Conservation (phyloP, 2,329 filamentous ascomycete species). For the Diaporthe velutina region DNA sequence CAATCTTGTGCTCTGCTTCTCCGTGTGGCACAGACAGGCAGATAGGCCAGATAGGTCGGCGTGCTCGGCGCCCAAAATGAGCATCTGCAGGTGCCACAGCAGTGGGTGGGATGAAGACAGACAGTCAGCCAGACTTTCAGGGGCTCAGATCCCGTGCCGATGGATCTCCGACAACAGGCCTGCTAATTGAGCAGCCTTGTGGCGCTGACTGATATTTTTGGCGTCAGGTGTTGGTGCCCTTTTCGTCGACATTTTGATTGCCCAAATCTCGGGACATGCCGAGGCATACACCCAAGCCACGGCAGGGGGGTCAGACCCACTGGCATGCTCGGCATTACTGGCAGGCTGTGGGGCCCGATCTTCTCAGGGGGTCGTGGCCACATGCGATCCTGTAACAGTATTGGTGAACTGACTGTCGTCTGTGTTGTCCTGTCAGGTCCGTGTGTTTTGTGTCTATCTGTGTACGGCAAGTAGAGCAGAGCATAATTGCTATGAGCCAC, state of each 20-base stretch:
- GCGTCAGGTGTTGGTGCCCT: constrained; percentile 20
- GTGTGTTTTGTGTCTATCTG: neutral
- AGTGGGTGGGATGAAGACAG: too few relatives aligned
- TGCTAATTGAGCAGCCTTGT: constrained; percentile 4
- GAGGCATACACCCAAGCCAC: constrained; percentile 14
- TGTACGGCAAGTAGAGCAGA: neutral
- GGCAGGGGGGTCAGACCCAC: constrained; percentile 2
- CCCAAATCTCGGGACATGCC: constrained; percentile 29
- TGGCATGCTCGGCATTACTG: neutral
- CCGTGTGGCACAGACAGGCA: neutral
- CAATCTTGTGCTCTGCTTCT: neutral
- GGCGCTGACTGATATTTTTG: constrained; percentile 26
- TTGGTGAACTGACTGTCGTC: neutral
- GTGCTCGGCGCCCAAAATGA: neutral
- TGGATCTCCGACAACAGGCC: neutral
- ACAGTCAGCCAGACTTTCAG: neutral
- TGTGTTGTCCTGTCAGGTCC: neutral
- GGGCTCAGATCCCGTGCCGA: neutral
- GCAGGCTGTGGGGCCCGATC: constrained; percentile 12
- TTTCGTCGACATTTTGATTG: constrained; percentile 26
- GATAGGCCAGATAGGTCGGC: neutral
- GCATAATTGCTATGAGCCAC: neutral
- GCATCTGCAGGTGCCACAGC: neutral
- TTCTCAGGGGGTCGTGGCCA: constrained; percentile 2
- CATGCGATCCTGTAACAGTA: constrained; percentile 24